These are phyloP conservation scores for Microdochium trichocladiopsis DNA, from an alignment of 2,329 filamentous ascomycete genomes.

Conservation along the genomic window DNA sequence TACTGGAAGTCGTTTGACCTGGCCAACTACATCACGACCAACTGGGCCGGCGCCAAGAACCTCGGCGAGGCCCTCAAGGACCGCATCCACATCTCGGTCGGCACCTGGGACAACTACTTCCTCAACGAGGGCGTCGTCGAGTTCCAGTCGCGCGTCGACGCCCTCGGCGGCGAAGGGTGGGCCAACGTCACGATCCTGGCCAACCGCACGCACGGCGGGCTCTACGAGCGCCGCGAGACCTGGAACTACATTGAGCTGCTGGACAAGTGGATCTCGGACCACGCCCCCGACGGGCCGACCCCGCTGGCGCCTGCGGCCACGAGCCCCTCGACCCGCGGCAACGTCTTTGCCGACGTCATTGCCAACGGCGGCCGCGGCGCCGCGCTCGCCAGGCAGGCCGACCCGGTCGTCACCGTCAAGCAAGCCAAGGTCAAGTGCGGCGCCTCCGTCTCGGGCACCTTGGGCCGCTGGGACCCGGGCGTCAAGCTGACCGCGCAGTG, in stretches of 20 bases:
- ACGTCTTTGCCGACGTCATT: slow-evolving; percentile 8
- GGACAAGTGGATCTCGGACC: slow-evolving; percentile 7
- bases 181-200: slow-evolving; percentile 12
- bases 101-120: slow-evolving; percentile 13
- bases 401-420: slow-evolving; percentile 3
- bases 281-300: slow-evolving; percentile 7
- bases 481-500: slow-evolving; percentile 10
- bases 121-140: slow-evolving; percentile 10
- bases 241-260: slow-evolving; percentile 13
- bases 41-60: slow-evolving; percentile 8
- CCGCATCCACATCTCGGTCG: slow-evolving; percentile 11
- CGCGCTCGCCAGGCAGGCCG: slow-evolving; percentile 8
- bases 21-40: slow-evolving; percentile 7
- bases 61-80: slow-evolving; percentile 9
- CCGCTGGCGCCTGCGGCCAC: slow-evolving; percentile 3
- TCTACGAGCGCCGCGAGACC: slow-evolving; percentile 9
- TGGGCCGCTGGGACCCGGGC: slow-evolving; percentile 13
- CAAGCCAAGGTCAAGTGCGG: not conserved
- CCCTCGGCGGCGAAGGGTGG: slow-evolving; percentile 8
- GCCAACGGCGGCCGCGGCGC: slow-evolving; percentile 7
- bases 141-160: slow-evolving; percentile 8
- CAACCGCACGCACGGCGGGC: slow-evolving; percentile 9
- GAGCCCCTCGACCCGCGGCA: slow-evolving; percentile 5
- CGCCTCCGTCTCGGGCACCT: slow-evolving; percentile 5
- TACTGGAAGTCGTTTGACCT: slow-evolving; percentile 12